These are phyloP conservation scores for Dillenia suffruticosa DNA, from an alignment of 164 flowering plant species.

Conservation along the genomic window DNA sequence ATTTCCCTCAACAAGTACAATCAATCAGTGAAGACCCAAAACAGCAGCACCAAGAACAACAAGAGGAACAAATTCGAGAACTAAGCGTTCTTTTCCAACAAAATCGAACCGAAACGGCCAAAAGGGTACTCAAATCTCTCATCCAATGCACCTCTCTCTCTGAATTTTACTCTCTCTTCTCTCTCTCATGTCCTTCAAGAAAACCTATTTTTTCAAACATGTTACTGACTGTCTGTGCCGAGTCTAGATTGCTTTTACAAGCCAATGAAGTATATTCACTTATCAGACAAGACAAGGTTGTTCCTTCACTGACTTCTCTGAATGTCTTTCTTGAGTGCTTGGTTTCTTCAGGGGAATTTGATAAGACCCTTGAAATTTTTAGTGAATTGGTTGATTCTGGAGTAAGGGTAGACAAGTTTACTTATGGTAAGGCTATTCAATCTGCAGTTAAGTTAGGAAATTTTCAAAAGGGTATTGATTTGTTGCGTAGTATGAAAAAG, in stretches of 20 bases:
- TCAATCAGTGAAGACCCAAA: not conserved
- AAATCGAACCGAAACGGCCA: constrained; percentile 27
- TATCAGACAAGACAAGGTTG: constrained; percentile 25
- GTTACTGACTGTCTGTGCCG: constrained; percentile 27
- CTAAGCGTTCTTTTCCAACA: constrained; percentile 39
- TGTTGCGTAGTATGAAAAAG: constrained; percentile 41
- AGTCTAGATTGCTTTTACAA: constrained; percentile 24
- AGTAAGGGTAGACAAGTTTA: constrained; percentile 30
- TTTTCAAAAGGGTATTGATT: constrained; percentile 34
- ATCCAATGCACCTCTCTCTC: constrained; percentile 27
- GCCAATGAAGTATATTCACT: constrained; percentile 22
- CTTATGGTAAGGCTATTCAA: constrained; percentile 63
- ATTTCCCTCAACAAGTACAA: no score
- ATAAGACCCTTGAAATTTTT: constrained; percentile 27
- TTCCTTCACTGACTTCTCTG: constrained; percentile 24
- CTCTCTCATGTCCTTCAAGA: constrained; percentile 22
- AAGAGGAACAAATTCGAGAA: constrained; percentile 23
- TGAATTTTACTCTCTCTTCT: constrained; percentile 26
- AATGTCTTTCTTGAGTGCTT: constrained; percentile 35
- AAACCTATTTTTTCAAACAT: constrained; percentile 20
- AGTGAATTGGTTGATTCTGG: constrained; percentile 28
- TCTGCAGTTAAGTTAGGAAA: constrained; percentile 62
- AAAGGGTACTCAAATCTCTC: constrained; percentile 26
- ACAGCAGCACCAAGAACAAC: not conserved
- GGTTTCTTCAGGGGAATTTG: constrained; percentile 22